Conservation (phyloP, 495 filamentous ascomycete genomes). For the Aspergillus cristatus region DNA sequence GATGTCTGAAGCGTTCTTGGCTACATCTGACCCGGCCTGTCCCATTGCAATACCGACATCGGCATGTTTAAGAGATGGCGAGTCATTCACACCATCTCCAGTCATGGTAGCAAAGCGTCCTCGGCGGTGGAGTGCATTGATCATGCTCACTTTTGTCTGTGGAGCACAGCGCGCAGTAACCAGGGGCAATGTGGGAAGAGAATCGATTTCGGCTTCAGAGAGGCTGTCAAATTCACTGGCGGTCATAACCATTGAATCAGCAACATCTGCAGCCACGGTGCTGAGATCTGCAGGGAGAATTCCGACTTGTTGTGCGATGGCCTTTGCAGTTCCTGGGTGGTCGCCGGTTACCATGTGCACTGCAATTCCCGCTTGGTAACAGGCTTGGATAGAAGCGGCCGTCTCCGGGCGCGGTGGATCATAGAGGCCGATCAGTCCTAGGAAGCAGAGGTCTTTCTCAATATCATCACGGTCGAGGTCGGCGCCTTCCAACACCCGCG, state of each 20-base stretch:
- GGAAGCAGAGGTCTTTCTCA: slow-evolving; percentile 51
- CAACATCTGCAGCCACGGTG: slow-evolving; percentile 41
- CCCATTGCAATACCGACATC: slow-evolving; percentile 87
- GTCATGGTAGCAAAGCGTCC: slow-evolving; percentile 69
- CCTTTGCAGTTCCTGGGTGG: slow-evolving; percentile 54
- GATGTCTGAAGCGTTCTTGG: slow-evolving; percentile 79
- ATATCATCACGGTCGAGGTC: slow-evolving; percentile 45
- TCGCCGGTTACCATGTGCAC: slow-evolving; percentile 71
- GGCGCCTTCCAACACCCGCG: slow-evolving; percentile 21
- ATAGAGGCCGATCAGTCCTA: slow-evolving; percentile 62
- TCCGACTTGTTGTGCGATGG: slow-evolving; percentile 57
- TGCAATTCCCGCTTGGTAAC: slow-evolving; percentile 58
- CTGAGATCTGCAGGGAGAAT: slow-evolving; percentile 51
- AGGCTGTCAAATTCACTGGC: slow-evolving; percentile 59
- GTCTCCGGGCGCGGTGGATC: slow-evolving; percentile 57
- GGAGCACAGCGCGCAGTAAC: slow-evolving; percentile 66
- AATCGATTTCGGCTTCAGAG: slow-evolving; percentile 54
- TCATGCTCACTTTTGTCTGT: slow-evolving; percentile 69
- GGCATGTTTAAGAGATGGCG: slow-evolving; percentile 68
- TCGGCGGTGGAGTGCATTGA: slow-evolving; percentile 61
- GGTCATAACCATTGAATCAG: slow-evolving; percentile 58
- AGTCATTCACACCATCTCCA: slow-evolving; percentile 83
- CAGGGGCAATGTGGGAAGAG: slow-evolving; percentile 52
- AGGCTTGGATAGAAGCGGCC: slow-evolving; percentile 46
- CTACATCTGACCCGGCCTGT: slow-evolving; percentile 68